Percentiles rank a stretch among this genome's conserved stretches.
Evolutionary conservation across 169 alveolate genomes (phyloP).

Genomic region (Plasmodium vinckei): DNA sequence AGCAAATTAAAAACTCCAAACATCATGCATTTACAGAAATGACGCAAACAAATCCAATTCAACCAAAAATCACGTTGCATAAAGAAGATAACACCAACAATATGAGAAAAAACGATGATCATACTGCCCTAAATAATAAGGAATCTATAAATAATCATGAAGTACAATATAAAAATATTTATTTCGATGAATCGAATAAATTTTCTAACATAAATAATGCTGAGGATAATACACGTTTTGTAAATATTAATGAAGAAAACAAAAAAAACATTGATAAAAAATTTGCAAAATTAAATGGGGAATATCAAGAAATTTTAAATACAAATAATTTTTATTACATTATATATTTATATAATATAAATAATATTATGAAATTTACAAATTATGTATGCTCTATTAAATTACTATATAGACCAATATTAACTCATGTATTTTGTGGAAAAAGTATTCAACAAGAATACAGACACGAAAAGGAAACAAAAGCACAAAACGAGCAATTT

Average conservation of each 20-base stretch:
- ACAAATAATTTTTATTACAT: constrained; percentile 66
- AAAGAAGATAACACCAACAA: neutral
- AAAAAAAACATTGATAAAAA: constrained; percentile 12
- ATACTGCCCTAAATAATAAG: constrained; percentile 1
- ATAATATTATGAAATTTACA: constrained; percentile 38
- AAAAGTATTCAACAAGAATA: constrained; percentile 1
- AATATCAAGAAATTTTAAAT: constrained; percentile 54
- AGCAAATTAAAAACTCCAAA: neutral
- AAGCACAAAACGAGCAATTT: neutral
- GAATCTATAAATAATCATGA: constrained; percentile 1
- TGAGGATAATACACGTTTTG: neutral
- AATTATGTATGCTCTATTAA: constrained; percentile 55
- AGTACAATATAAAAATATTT: neutral
- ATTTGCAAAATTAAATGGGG: neutral
- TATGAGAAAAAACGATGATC: neutral
- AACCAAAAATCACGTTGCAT: neutral
- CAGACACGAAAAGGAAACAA: neutral
- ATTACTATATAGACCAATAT: constrained; percentile 71
- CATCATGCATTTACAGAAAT: neutral
- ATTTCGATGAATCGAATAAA: neutral
- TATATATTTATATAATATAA: constrained; percentile 58
- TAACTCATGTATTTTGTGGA: constrained; percentile 57
- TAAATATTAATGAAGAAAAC: neutral
- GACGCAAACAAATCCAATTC: neutral
- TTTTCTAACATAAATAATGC: neutral